Base-by-base conservation (phyloP, 352 stramenopile species). In the Pythium monospermum region DNA sequence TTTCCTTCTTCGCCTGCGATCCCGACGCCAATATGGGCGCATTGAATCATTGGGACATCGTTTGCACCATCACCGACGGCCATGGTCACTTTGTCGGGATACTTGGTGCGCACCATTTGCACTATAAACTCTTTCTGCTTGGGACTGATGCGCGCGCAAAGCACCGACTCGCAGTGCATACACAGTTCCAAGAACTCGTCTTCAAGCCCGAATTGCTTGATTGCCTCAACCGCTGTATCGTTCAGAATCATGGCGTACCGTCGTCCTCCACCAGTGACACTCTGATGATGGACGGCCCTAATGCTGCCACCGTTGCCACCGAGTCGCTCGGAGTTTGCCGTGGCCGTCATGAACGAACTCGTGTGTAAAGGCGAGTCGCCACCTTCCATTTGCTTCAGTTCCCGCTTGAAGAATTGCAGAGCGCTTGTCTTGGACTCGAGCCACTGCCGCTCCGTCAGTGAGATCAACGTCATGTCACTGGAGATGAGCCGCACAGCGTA, bases 51-150 rank as follows among this genome's bases (percentile, higher is more conserved):
- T 3, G 83, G 80, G 0, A 97, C 91, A 54, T 97, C 91, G 59
- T 97, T 97, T 1, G 90, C 91, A 35, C 91, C 90, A 46, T 97
- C 91, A 15, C 91, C 87, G 28, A 96, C 82, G 0, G 82, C 71
- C 12, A 96, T 63, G 1, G 84, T 95, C 22, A 88, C 60, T 37
- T 87, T 75, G 13, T 41, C 19, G 6, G 49, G 49, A 16, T 37
- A 78, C 10, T 68, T 63, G 6, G 39, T 58, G 7, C 74, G 76
- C 19, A 98, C 93, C 62, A 98, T 85, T 26, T 91, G 82, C 10
- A 99, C 89, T 11, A 99, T 80, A n/a, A 98, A 74, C 12, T 96
- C 89, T 58, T 99, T 99, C 68, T 99, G 96, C 51, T 96, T 93
- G 12, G 96, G 96, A 49, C 84, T 98, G 8, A 99, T 97, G 33